Evolutionary conservation across 805 yeast genomes (phyloP).

Genomic region (Kodamaea leandrae): DNA sequence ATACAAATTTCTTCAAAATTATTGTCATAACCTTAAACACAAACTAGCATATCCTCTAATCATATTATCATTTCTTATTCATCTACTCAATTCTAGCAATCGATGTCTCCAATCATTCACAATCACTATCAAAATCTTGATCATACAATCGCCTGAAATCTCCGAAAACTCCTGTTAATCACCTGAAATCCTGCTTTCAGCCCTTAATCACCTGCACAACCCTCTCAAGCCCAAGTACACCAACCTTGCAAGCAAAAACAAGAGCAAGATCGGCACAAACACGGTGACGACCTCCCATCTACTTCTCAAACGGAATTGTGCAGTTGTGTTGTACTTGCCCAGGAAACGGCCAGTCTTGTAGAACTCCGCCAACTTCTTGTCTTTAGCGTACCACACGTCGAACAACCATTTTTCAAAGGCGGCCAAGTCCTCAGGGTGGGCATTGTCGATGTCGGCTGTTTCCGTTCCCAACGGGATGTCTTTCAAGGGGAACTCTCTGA

Average conservation of each 20-base stretch:
- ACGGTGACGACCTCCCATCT: slow-evolving; percentile 14
- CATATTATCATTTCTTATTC: too few relatives aligned
- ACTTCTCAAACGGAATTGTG: slow-evolving; percentile 24
- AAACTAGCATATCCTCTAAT: too few relatives aligned
- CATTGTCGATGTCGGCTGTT: slow-evolving; percentile 42
- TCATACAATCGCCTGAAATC: too few relatives aligned
- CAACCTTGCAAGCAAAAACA: not conserved
- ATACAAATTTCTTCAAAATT: too few relatives aligned
- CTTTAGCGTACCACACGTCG: slow-evolving; percentile 75
- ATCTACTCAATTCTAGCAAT: too few relatives aligned
- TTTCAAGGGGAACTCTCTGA: slow-evolving; percentile 53
- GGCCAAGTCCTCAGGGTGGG: slow-evolving; percentile 39
- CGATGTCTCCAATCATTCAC: too few relatives aligned
- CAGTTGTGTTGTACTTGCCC: slow-evolving; percentile 21
- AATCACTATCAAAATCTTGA: too few relatives aligned
- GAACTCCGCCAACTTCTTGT: slow-evolving; percentile 61
- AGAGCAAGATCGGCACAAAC: slow-evolving; percentile 8
- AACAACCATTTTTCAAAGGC: slow-evolving; percentile 74
- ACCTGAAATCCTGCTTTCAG: too few relatives aligned
- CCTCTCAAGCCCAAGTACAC: not conserved
- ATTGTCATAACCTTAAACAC: too few relatives aligned
- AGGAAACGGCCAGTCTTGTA: slow-evolving; percentile 54
- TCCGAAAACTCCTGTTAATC: too few relatives aligned
- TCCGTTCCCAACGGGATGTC: slow-evolving; percentile 61
- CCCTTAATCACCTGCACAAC: not conserved